Evolutionary conservation across 2,329 filamentous ascomycete species (phyloP), one percentile per base, ranked within the genome.

Genomic region (Paraphaeosphaeria minitans): DNA sequence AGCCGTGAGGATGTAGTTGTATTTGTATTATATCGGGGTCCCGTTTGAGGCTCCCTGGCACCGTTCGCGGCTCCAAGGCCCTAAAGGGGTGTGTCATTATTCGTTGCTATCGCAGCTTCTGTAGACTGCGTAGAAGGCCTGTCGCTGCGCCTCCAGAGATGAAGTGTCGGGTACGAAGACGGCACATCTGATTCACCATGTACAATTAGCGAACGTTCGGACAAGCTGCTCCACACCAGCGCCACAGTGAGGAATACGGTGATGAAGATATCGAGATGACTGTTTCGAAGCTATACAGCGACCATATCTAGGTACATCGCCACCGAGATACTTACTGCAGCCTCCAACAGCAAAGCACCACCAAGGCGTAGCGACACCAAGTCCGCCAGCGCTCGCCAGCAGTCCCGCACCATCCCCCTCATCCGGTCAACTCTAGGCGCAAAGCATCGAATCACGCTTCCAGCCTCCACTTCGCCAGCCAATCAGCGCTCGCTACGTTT

Each of bases 401-500:
- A 70, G 43, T 46, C 39, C 46, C 55, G 46, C 66, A 37, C 52
- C 54, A 41, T 48, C 53, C 58, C 64, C 58, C 61, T 22, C 41
- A 64, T 72, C 68, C 70, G 69, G 70, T 69, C 65, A 68, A 61
- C 55, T 64, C 49, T 35, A 56, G 56, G 56, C 51, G 62, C 63
- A 57, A 67, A 66, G 67, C 71, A 69, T 56, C 72, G 62, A 74
- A 68, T 75, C 60, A 69, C 58, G 49, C 57, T 57, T 56, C 53
- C 55, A 19, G 52, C 59, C 69, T 68, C 72, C 70, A 71, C 68
- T 50, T 37, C 13, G 37, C 9, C 42, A 53, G 46, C 73, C 73
- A 75, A 76, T 76, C 65, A 74, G 60, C 53, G 52, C 27, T 41
- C 69, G 73, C 73, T 74, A 75, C 72, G 73, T 75, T 72, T 67